A percentile compares a stretch with the other conserved stretches of the same genome.
These are phyloP conservation scores for Zhuliangozyma blackwelliae DNA, from an alignment of 1,139 yeast genomes.

Conservation along the genomic window DNA sequence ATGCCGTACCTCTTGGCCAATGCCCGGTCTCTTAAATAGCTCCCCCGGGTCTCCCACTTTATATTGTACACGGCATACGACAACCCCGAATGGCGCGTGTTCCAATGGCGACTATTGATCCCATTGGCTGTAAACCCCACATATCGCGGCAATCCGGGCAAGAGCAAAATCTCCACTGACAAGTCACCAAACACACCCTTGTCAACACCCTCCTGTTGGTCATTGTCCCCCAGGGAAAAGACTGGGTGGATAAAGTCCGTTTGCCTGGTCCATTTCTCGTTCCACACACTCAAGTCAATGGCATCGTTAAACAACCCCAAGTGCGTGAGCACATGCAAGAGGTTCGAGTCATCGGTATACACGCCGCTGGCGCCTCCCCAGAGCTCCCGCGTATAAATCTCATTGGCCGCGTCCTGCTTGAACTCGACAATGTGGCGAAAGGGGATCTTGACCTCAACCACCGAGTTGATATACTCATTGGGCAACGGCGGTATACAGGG, in stretches of 20 bases:
- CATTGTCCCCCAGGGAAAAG: slow-evolving; percentile 8
- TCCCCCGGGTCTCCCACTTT: slow-evolving; percentile 41
- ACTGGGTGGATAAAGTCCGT: slow-evolving; percentile 25
- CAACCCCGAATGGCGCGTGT: slow-evolving; percentile 59
- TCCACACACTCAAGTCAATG: slow-evolving; percentile 32
- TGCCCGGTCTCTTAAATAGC: slow-evolving; percentile 26
- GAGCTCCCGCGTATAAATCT: slow-evolving; percentile 59
- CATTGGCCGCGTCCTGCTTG: slow-evolving; percentile 25
- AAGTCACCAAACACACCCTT: slow-evolving; percentile 46
- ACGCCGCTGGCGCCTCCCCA: slow-evolving; percentile 86
- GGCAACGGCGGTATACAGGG: slow-evolving; percentile 47
- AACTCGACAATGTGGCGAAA: slow-evolving; percentile 29
- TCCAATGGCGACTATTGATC: slow-evolving; percentile 73
- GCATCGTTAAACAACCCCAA: slow-evolving; percentile 51
- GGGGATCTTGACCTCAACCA: slow-evolving; percentile 65
- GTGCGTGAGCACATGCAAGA: slow-evolving; percentile 71
- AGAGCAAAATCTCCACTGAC: slow-evolving; percentile 61
- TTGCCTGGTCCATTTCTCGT: slow-evolving; percentile 22
- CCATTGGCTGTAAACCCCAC: slow-evolving; percentile 63
- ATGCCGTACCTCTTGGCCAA: slow-evolving; percentile 26
- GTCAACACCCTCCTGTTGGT: slow-evolving; percentile 33
- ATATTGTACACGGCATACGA: slow-evolving; percentile 58
- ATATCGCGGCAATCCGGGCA: slow-evolving; percentile 65
- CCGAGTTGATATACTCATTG: slow-evolving; percentile 51
- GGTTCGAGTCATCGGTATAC: slow-evolving; percentile 90